These are phyloP conservation scores for Sporothrix sp. DNA, from an alignment of 2,329 filamentous ascomycete genomes.

Conservation along the genomic window DNA sequence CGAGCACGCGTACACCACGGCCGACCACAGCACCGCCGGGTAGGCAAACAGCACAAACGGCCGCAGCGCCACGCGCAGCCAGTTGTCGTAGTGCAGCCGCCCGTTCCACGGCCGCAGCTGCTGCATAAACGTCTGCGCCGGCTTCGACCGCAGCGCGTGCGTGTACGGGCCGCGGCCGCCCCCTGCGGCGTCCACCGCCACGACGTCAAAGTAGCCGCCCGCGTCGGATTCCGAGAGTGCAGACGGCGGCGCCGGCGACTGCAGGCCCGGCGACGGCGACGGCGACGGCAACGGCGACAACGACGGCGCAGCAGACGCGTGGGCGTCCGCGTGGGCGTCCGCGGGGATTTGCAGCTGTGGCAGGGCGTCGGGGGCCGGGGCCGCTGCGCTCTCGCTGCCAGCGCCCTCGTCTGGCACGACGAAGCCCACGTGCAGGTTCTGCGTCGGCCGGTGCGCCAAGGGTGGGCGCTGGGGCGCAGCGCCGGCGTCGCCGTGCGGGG, in stretches of 20 bases:
- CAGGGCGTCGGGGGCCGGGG: no score
- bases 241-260: no score
- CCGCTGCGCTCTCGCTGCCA: background rate
- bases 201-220: no score
- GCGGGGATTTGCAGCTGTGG: no score
- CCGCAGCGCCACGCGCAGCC: constrained; percentile 65
- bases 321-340: no score
- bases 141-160: constrained; percentile 53
- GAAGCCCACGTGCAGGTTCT: constrained; percentile 48
- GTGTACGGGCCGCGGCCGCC: constrained; percentile 46
- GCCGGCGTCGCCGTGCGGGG: background rate
- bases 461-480: background rate
- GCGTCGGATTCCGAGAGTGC: no score
- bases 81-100: constrained; percentile 65
- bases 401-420: constrained; percentile 29
- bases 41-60: constrained; percentile 84
- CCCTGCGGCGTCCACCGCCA: background rate
- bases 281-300: no score
- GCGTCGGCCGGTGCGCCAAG: background rate
- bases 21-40: constrained; percentile 80
- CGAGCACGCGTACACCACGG: constrained; percentile 74
- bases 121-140: constrained; percentile 61
- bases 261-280: no score
- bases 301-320: no score
- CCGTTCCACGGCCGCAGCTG: constrained; percentile 71